Percentiles rank a stretch among this genome's conserved stretches.
phyloP scores from a whole-genome alignment of 2,329 filamentous ascomycete species.

The Paramyrothecium roridum region DNA sequence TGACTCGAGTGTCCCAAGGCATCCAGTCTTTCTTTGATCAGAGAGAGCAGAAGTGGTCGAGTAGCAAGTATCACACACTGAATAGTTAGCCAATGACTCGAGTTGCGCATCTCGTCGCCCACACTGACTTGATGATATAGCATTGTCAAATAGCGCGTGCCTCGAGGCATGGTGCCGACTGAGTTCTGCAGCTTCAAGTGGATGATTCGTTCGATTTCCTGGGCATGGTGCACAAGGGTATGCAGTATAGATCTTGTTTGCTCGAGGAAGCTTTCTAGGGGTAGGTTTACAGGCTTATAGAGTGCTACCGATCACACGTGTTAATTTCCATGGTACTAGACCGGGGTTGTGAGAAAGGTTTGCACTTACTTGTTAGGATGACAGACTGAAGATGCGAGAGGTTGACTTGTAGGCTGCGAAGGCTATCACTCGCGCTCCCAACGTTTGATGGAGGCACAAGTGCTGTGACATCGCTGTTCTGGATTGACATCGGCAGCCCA shows the following conservation, averaged over 20 bases:
- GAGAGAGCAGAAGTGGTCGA: conserved; percentile 31
- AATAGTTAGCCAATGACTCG: too few relatives aligned
- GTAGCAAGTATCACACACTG: conserved; percentile 37
- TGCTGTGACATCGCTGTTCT: conserved; percentile 18
- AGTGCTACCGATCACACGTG: too few relatives aligned
- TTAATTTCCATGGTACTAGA: too few relatives aligned
- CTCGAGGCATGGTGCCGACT: conserved; percentile 30
- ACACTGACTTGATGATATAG: conserved; percentile 33
- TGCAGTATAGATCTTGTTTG: conserved; percentile 31
- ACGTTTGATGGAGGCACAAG: conserved; percentile 20
- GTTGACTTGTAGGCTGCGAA: conserved; percentile 30
- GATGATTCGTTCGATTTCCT: conserved; percentile 34
- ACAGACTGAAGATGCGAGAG: conserved; percentile 29
- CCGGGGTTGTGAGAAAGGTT: too few relatives aligned
- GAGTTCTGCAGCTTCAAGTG: conserved; percentile 27
- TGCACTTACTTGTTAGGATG: conserved; percentile 28
- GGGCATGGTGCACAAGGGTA: conserved; percentile 30
- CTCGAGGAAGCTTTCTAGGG: conserved; percentile 29
- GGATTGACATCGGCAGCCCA: conserved; percentile 30
- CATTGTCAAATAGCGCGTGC: conserved; percentile 32
- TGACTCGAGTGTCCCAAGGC: conserved; percentile 14
- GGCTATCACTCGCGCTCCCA: conserved; percentile 21
- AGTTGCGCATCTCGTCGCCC: accelerated
- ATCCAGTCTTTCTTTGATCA: conserved; percentile 32
- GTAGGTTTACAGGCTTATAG: conserved; percentile 19